A percentile compares a stretch with the other conserved stretches of the same genome.
phyloP scores from a whole-genome alignment of 2,329 filamentous ascomycete genomes.

The Rasamsonia emersonii region DNA sequence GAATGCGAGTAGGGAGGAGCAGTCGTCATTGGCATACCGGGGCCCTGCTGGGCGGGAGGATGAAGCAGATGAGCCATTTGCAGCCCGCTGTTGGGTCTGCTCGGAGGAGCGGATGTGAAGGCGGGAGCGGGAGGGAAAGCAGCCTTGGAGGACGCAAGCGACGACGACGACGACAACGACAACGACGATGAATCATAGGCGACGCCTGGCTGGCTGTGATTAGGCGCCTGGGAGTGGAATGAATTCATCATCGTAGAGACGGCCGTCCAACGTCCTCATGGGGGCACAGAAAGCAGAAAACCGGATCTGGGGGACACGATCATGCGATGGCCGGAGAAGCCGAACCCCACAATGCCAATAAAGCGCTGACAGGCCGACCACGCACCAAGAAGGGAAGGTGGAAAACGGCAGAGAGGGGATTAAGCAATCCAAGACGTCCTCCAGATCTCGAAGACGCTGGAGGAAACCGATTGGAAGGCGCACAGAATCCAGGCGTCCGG shows the following conservation, averaged over 20 bases:
- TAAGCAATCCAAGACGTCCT: no score
- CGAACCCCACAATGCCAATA: no score
- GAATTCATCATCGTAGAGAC: slow-evolving; percentile 26
- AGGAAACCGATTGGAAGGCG: no score
- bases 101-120: slow-evolving; percentile 29
- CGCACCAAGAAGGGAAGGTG: no score
- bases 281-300: no score
- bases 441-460: no score
- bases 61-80: slow-evolving; percentile 35
- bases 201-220: slow-evolving; percentile 15
- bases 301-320: no score
- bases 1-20: slow-evolving; percentile 26
- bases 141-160: slow-evolving; percentile 24
- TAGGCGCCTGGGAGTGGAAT: slow-evolving; percentile 22
- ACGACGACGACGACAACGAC: slow-evolving; percentile 30
- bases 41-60: slow-evolving; percentile 21
- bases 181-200: slow-evolving; percentile 27
- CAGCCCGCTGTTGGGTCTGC: slow-evolving; percentile 30
- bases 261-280: no score
- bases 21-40: slow-evolving; percentile 14
- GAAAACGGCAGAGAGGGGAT: no score
- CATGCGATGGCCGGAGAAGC: no score
- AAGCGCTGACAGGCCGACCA: no score
- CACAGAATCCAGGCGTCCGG: no score
- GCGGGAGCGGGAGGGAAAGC: slow-evolving; percentile 20